Conservation (phyloP, 1,284 basidiomycete species). For the Sporisorium iseilematis-ciliati region DNA sequence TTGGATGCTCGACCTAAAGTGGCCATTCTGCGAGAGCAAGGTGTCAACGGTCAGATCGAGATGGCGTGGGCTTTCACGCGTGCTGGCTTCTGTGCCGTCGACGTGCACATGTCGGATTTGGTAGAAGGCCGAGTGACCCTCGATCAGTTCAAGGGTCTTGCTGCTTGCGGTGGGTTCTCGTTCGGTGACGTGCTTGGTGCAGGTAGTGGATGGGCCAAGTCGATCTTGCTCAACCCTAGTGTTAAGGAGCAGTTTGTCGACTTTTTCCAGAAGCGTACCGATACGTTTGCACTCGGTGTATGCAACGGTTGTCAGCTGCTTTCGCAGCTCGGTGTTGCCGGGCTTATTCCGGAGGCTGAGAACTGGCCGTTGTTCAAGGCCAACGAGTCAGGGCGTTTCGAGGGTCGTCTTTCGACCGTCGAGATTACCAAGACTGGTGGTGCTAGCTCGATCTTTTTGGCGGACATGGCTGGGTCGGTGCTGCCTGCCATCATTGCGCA, state of each 20-base stretch:
- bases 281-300: constrained; percentile 91
- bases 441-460: constrained; percentile 82
- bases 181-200: constrained; percentile 98
- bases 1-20: constrained; percentile 80
- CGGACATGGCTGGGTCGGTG: constrained; percentile 85
- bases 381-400: constrained; percentile 90
- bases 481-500: constrained; percentile 95
- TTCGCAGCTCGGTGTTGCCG: constrained; percentile 78
- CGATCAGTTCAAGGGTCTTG: constrained; percentile 83
- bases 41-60: constrained; percentile 97
- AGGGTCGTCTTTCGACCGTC: constrained; percentile 85
- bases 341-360: constrained; percentile 85
- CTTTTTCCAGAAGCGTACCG: constrained; percentile 81
- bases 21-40: constrained; percentile 96
- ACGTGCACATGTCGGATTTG: constrained; percentile 98
- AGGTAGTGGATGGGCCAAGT: constrained; percentile 97
- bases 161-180: constrained; percentile 97
- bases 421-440: constrained; percentile 75
- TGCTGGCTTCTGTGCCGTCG: constrained; percentile 92
- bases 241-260: constrained; percentile 81
- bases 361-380: constrained; percentile 91
- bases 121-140: constrained; percentile 80
- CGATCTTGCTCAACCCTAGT: constrained; percentile 82
- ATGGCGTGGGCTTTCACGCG: constrained; percentile 97
- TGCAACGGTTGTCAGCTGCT: constrained; percentile 99